Evolutionary conservation across 2,329 filamentous ascomycete species (phyloP).

Genomic region (Aspergillus luchuensis): DNA sequence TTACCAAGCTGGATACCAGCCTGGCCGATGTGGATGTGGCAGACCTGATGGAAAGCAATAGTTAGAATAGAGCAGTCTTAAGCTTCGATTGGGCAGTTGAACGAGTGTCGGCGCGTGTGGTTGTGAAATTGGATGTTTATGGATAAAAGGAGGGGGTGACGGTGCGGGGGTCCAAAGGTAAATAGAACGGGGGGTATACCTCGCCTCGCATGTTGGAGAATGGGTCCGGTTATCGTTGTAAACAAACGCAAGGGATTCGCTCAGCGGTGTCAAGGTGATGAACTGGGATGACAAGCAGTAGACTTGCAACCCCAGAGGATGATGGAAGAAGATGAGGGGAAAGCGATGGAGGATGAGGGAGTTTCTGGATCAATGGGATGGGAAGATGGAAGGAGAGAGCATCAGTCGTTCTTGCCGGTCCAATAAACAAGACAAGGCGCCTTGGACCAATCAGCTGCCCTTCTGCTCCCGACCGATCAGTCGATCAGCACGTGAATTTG

Average conservation of each 20-base stretch:
- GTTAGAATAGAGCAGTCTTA: constrained; percentile 13
- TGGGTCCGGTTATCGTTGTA: neutral
- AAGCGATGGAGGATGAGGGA: constrained; percentile 9
- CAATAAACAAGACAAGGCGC: constrained; percentile 12
- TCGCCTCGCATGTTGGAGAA: constrained; percentile 40
- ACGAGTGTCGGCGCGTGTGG: neutral
- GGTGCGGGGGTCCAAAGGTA: constrained; percentile 23
- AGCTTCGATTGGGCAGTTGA: neutral
- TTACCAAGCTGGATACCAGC: constrained; percentile 69
- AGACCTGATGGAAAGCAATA: constrained; percentile 51
- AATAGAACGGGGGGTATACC: constrained; percentile 29
- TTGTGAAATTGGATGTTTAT: constrained; percentile 12
- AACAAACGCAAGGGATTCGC: neutral
- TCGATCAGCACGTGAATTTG: neutral
- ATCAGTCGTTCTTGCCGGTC: constrained; percentile 15
- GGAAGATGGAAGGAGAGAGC: neutral
- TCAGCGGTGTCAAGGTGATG: neutral
- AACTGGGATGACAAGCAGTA: neutral
- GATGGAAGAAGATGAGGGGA: neutral
- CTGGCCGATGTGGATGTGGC: constrained; percentile 69
- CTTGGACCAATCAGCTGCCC: constrained; percentile 12
- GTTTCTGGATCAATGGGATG: constrained; percentile 2
- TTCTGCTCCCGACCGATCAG: constrained; percentile 5
- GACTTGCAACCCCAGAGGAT: neutral
- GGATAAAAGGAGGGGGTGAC: constrained; percentile 21